Percentiles rank a stretch among this genome's conserved stretches.
phyloP scores from a whole-genome alignment of 1,284 basidiomycete species.

The Athelia sp. region DNA sequence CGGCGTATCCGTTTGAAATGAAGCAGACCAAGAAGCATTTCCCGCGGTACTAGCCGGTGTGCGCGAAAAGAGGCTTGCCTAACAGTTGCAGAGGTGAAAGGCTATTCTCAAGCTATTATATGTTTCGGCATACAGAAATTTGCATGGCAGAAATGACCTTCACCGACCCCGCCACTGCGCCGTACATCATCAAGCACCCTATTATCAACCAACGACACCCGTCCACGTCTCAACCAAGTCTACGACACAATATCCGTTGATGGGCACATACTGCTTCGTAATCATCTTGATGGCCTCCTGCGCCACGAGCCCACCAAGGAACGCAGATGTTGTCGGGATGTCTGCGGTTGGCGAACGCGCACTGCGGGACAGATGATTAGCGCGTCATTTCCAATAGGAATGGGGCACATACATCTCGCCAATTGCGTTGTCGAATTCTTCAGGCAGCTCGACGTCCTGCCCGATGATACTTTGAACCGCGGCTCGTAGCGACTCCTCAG shows the following conservation, averaged over 20 bases:
- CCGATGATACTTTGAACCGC: conserved; percentile 30
- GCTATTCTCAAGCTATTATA: too few relatives aligned
- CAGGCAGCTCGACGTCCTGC: conserved; percentile 41
- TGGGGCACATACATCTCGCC: conserved; percentile 71
- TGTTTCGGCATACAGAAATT: too few relatives aligned
- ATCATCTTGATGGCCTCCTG: conserved; percentile 98
- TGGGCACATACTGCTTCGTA: conserved; percentile 92
- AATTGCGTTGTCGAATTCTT: conserved; percentile 58
- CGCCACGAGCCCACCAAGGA: conserved; percentile 92
- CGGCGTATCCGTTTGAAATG: too few relatives aligned
- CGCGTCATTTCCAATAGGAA: not conserved
- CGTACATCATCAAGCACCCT: too few relatives aligned
- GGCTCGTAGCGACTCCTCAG: conserved; percentile 28
- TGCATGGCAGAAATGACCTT: too few relatives aligned
- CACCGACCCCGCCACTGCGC: too few relatives aligned
- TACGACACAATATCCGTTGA: conserved; percentile 82
- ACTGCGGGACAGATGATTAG: conserved; percentile 30
- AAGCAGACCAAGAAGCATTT: too few relatives aligned
- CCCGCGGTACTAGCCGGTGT: too few relatives aligned
- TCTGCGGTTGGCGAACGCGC: conserved; percentile 81
- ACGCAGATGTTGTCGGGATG: conserved; percentile 88
- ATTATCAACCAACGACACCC: conserved; percentile 40
- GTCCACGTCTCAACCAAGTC: conserved; percentile 86
- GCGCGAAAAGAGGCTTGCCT: too few relatives aligned
- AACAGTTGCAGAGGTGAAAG: too few relatives aligned